phyloP scores from a whole-genome alignment of 192 early-diverging fungal species.

The Rhizoclosmatium sp. region DNA sequence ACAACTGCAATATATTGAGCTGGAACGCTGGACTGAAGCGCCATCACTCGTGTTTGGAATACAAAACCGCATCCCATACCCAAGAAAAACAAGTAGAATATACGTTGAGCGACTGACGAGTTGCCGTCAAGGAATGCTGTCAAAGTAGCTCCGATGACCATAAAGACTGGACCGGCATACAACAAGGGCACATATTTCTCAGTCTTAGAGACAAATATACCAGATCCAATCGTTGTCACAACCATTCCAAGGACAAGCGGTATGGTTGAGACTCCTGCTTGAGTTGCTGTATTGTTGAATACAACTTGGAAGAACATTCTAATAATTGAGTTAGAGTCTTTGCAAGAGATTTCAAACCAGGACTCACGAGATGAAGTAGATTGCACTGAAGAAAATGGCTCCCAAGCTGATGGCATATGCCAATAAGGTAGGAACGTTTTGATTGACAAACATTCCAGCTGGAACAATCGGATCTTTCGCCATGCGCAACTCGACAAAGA shows the following conservation, averaged over 20 bases:
- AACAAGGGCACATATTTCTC: constrained; percentile 67
- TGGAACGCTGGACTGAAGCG: constrained; percentile 73
- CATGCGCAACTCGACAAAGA: constrained; percentile 64
- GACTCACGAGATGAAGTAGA: constrained; percentile 21
- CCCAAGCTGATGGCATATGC: constrained; percentile 7
- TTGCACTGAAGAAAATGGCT: background rate
- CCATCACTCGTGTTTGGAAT: constrained; percentile 78
- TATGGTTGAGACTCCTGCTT: constrained; percentile 76
- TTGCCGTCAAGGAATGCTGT: constrained; percentile 63
- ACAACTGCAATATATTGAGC: constrained; percentile 74
- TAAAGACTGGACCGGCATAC: constrained; percentile 65
- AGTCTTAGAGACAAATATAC: constrained; percentile 64
- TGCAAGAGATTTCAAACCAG: too few species aligned
- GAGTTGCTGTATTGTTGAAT: constrained; percentile 72
- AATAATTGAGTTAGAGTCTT: too few species aligned
- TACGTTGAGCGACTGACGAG: constrained; percentile 58
- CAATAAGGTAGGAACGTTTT: constrained; percentile 1
- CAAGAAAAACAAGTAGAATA: constrained; percentile 71
- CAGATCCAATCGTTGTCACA: constrained; percentile 69
- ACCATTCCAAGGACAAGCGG: constrained; percentile 80
- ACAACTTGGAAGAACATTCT: constrained; percentile 82
- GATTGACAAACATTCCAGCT: constrained; percentile 30
- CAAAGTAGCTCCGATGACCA: constrained; percentile 71
- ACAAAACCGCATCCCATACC: constrained; percentile 81
- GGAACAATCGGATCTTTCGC: constrained; percentile 74